Evolutionary conservation across 345 rosid species (phyloP).

Genomic region (Xanthoceras sorbifolium): DNA sequence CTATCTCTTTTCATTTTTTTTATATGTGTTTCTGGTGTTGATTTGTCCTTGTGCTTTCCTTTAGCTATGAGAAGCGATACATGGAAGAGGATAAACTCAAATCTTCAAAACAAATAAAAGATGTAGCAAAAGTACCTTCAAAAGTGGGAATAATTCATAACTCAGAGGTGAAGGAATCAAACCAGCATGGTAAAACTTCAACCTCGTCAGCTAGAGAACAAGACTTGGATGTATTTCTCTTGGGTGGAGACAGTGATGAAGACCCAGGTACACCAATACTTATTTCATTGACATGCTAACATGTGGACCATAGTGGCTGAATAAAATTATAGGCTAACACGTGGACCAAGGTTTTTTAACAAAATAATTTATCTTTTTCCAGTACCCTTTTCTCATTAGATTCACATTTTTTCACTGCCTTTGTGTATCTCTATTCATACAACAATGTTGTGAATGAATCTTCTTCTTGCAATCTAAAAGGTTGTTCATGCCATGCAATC

Average conservation of each 20-base stretch:
- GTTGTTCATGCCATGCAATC: background rate
- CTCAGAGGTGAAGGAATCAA: conserved; percentile 29
- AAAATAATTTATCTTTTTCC: background rate
- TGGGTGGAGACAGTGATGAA: conserved; percentile 70
- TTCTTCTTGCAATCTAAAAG: background rate
- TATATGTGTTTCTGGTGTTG: background rate
- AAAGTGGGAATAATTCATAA: conserved; percentile 28
- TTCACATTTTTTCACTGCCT: background rate
- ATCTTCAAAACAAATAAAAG: conserved; percentile 33
- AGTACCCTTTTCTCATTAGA: background rate
- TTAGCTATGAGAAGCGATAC: conserved; percentile 51
- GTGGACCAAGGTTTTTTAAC: background rate
- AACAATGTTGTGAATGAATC: background rate
- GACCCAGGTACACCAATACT: conserved; percentile 40
- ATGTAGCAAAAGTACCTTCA: conserved; percentile 27
- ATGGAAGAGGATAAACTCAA: conserved; percentile 40
- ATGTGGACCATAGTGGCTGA: background rate
- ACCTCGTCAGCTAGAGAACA: conserved; percentile 39
- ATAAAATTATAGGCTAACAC: background rate
- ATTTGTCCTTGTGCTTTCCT: conserved; percentile 16
- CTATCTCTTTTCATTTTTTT: too few relatives aligned
- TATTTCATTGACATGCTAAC: background rate
- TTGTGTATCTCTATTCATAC: background rate
- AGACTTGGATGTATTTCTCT: conserved; percentile 63
- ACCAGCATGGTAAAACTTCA: conserved; percentile 36